Evolutionary conservation across 768 basidiomycete genomes (phyloP).

Genomic region (Boletellus sp.): DNA sequence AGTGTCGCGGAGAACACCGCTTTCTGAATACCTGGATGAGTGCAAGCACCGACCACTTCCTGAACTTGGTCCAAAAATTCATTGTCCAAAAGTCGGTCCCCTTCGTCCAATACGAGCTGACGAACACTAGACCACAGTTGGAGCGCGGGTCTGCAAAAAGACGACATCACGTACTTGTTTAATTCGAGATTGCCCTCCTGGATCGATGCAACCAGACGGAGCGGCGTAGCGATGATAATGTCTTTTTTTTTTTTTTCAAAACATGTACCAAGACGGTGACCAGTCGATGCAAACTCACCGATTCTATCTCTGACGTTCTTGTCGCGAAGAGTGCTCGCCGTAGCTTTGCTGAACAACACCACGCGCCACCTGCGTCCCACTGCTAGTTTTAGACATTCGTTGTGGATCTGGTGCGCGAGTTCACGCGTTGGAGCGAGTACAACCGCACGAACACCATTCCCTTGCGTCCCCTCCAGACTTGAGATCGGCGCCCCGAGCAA

Average conservation of each 20-base stretch:
- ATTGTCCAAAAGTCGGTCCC: conserved; percentile 82
- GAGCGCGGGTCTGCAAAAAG: conserved; percentile 2
- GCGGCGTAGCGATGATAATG: conserved; percentile 87
- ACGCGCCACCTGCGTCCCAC: conserved; percentile 81
- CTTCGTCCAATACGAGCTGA: conserved; percentile 86
- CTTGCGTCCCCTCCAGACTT: conserved; percentile 41
- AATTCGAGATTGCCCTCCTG: conserved; percentile 64
- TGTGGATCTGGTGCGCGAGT: conserved; percentile 92
- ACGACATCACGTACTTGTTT: conserved; percentile 56
- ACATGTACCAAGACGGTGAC: background rate
- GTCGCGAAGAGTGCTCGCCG: conserved; percentile 75
- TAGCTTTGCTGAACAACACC: conserved; percentile 84
- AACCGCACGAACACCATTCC: conserved; percentile 68
- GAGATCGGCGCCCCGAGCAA: conserved; percentile 53
- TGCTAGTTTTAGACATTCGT: conserved; percentile 81
- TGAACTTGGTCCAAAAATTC: conserved; percentile 88
- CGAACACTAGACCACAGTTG: conserved; percentile 55
- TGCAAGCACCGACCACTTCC: conserved; percentile 81
- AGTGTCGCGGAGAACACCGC: conserved; percentile 94
- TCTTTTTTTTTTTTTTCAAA: conserved; percentile 50
- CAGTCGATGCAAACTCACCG: conserved; percentile 44
- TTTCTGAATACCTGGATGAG: conserved; percentile 67
- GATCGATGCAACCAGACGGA: conserved; percentile 80
- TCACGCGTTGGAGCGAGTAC: conserved; percentile 92
- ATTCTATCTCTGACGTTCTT: conserved; percentile 72